Evolutionary conservation across 2,329 filamentous ascomycete genomes (phyloP), one percentile per base, ranked within the genome.

Genomic region (Clonostachys rhizophaga): DNA sequence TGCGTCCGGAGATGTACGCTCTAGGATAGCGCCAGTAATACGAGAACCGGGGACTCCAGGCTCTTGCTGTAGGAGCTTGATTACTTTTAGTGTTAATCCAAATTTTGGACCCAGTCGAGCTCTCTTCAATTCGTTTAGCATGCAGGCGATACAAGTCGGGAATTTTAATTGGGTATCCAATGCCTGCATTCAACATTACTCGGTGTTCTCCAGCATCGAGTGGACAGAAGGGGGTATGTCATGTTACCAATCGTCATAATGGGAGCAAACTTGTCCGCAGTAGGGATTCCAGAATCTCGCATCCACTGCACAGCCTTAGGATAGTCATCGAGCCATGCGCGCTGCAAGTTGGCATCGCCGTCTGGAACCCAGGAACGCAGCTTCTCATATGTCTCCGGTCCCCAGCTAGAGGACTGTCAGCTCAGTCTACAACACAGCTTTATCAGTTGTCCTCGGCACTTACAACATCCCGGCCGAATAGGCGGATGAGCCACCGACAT

Each of bases 391-490:
- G 44, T 46, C 18, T 30, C 11, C 14, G 44, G 44, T 12, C 35
- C 44, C 44, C 44, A 46, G 36, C 42, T 43, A 24, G 10, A 43
- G 14, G 17, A 34, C 11, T 11, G 8, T 24, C 9, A 43, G 17
- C 17, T 43, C 20, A 43, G 42, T 10, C 24, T 10, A 20, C 16
- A 43, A 10, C 14, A 43, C n/a, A 36, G 34, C 34, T 36, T 36
- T 10, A 36, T 10, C n/a, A 36, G 34, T 10, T 10, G 24, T 24
- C 8, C 11, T 16, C 34, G 10, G 24, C 11, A 34, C 42, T 10
- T 34, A 43, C 42, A 46, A 46, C 44, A 46, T 46, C 14, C 44
- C 44, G n/a, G 44, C 34, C 34, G 44, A 46, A 37, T 46, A 46
- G 7, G 34, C 34, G 18, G 44, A 46, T 11, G 44, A 40, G 30